Evolutionary conservation across 208 protist genomes (phyloP), one percentile per base, ranked within the genome.

Genomic region (Histomonas meleagridis): DNA sequence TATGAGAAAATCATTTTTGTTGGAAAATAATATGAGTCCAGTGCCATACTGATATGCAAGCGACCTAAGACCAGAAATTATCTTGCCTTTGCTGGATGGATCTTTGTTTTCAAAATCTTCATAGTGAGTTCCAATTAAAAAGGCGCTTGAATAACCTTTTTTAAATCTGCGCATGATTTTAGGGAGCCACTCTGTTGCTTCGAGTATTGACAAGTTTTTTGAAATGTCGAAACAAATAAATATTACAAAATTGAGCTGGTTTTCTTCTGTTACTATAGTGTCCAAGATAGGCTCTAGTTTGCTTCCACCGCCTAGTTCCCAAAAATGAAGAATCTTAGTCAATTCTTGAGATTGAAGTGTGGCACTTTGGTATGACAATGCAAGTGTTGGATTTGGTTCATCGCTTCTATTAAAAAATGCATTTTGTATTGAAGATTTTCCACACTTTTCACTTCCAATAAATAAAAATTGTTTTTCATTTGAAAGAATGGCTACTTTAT

Each of bases 191-290:
- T 81, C 70, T 4, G 51, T 48, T n/a, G 70, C 70, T n/a, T 4
- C n/a, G 23, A 38, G 4, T 3, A 81, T 81, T 16, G n/a, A 46
- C 0, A 1, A 38, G 23, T 7, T 12, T n/a, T 81, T 81, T 2
- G 23, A 32, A 16, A 81, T 16, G 18, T 81, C 35, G 4, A 81
- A 81, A 21, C 1, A 3, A 9, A 81, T 51, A n/a, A 81, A 81
- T 12, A 51, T 43, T 32, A 51, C 21, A 28, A 81, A 81, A 51
- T 81, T 51, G 18, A 51, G 48, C 18, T 46, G 12, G 21, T 10
- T 81, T 51, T 81, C 70, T 51, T 18, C 5, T 23, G 70, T 81
- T n/a, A 81, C 43, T n/a, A 81, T 81, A 32, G 70, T 81, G 70
- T 28, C n/a, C 1, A 81, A 5, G 32, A 81, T 28, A 51, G 48